Evolutionary conservation across 371 early-diverging fungal genomes (phyloP).

Genomic region (Mortierella sp.): DNA sequence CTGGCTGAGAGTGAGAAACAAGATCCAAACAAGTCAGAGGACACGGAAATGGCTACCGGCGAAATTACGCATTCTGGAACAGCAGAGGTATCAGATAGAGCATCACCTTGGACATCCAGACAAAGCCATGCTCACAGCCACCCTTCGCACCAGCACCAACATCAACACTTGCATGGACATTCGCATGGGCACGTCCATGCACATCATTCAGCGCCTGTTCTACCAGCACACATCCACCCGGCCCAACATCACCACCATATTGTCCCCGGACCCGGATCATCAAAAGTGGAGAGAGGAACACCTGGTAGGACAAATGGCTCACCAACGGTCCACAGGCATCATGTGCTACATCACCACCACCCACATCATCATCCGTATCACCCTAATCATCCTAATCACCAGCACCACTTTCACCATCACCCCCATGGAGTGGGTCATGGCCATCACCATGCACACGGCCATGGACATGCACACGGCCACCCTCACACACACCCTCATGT

Average conservation of each 20-base stretch:
- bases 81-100: neutral
- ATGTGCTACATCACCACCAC: slow-evolving; percentile 44
- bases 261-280: slow-evolving; percentile 7
- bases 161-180: slow-evolving; percentile 3
- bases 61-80: neutral
- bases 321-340: slow-evolving; percentile 43
- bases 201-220: slow-evolving; percentile 25
- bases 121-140: slow-evolving; percentile 13
- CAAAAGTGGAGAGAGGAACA: slow-evolving; percentile 13
- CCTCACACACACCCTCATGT: slow-evolving; percentile 9
- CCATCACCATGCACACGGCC: slow-evolving; percentile 20
- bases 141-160: slow-evolving; percentile 9
- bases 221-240: slow-evolving; percentile 41
- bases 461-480: slow-evolving; percentile 15
- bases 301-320: slow-evolving; percentile 22
- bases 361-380: slow-evolving; percentile 53
- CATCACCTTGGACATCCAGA: neutral
- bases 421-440: slow-evolving; percentile 14
- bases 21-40: slow-evolving; percentile 1
- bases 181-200: slow-evolving; percentile 12
- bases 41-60: slow-evolving; percentile 1
- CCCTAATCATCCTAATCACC: slow-evolving; percentile 53
- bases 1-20: slow-evolving; percentile 3
- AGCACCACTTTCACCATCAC: slow-evolving; percentile 53
- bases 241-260: slow-evolving; percentile 45